Percentiles rank a stretch among this genome's conserved stretches.
Evolutionary conservation across 2,329 filamentous ascomycete genomes (phyloP).

Genomic region (Exutisphaerella laricina): DNA sequence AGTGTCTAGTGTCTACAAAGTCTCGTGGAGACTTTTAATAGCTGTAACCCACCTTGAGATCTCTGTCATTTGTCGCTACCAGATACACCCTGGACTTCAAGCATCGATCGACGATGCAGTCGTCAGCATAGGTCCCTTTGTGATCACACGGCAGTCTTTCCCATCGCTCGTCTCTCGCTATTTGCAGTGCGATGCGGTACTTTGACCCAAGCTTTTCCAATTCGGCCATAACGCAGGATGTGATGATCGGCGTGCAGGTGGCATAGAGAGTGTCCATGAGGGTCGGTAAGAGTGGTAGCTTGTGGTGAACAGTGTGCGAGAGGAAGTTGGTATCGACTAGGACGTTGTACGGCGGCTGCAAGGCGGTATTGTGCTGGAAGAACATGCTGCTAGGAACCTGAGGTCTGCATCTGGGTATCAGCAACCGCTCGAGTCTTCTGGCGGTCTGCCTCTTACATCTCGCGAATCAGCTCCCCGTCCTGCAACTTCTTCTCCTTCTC

Average conservation of each 20-base stretch:
- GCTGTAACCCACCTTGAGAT: too few species aligned
- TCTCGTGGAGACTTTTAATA: too few species aligned
- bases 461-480: slow-evolving; percentile 60
- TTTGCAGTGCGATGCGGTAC: slow-evolving; percentile 77
- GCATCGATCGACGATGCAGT: slow-evolving; percentile 56
- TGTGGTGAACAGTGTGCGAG: slow-evolving; percentile 82
- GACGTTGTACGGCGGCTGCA: slow-evolving; percentile 75
- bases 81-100: slow-evolving; percentile 45
- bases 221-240: slow-evolving; percentile 65
- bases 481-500: slow-evolving; percentile 53
- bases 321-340: slow-evolving; percentile 88
- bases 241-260: slow-evolving; percentile 84
- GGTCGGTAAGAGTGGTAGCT: slow-evolving; percentile 77
- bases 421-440: neutral
- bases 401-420: slow-evolving; percentile 26
- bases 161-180: slow-evolving; percentile 86
- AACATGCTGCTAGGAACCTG: slow-evolving; percentile 57
- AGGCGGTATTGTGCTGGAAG: slow-evolving; percentile 81
- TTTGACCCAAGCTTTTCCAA: slow-evolving; percentile 84
- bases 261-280: slow-evolving; percentile 95
- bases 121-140: slow-evolving; percentile 81
- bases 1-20: slow-evolving; percentile 62
- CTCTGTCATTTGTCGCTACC: slow-evolving; percentile 60
- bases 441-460: slow-evolving; percentile 50
- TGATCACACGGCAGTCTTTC: slow-evolving; percentile 83